Base-by-base conservation (phyloP, 2,329 filamentous ascomycete genomes). In the Botrytis paeoniae region DNA sequence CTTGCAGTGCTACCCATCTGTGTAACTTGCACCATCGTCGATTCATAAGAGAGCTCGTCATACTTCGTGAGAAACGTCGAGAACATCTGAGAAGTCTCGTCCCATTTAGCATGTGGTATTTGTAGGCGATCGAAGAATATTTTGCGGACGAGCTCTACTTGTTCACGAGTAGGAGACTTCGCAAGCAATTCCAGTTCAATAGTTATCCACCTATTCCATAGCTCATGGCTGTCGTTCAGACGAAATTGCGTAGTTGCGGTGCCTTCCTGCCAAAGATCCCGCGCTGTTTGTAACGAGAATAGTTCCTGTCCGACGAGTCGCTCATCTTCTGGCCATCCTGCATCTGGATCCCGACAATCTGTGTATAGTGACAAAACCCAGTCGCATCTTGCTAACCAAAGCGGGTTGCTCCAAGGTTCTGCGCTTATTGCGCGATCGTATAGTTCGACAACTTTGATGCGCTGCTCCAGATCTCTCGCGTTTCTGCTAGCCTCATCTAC, bases 171-270 rank as follows among this genome's bases (percentile, higher is more conserved):
- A 77, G 84, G 82, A 70, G 86, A 83, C 83, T 84, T 85, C 39
- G 84, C 86, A 32, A 95, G 86, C 76, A 92, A 88, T 76, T 92
- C 88, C 80, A 92, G 85, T 80, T 94, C 86, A 64, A 94, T 87
- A 71, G 90, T 89, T 61, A 93, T 86, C 87, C 92, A 95, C 76
- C 91, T 89, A 79, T 95, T 89, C 93, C 93, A 97, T 18, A 96
- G 86, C 73, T 89, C 82, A 80, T 94, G 91, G 79, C 93, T 95
- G 80, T 94, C 92, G 79, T 88, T 88, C 73, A 96, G 84, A 74
- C 92, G 91, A 82, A 91, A 93, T 79, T 91, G 89, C 70, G 93
- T 92, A 60, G 89, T 88, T 75, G 91, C 87, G 77, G 93, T 90
- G 51, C 89, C 93, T 78, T 92, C 87, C 80, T 91, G 88, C 87